Evolutionary conservation across 768 basidiomycete genomes (phyloP).

Genomic region (Hypholoma fasciculare): DNA sequence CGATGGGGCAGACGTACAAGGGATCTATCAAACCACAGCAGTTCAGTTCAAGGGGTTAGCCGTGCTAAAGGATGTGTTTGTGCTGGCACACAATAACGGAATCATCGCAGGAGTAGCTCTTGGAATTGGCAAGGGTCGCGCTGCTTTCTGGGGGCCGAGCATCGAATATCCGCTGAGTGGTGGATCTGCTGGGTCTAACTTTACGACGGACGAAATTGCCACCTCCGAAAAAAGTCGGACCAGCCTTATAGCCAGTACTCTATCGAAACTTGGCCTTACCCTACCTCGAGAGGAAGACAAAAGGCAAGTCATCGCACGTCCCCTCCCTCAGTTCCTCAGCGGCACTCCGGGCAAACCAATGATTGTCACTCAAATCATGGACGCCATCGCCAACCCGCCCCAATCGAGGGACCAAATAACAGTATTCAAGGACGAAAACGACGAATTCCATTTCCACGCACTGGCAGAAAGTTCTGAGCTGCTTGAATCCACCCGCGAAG

Average conservation of each 20-base stretch:
- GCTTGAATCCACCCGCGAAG: constrained; percentile 27
- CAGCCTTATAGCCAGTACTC: constrained; percentile 29
- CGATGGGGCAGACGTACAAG: constrained; percentile 25
- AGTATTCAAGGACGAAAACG: constrained; percentile 63
- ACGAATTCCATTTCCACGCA: constrained; percentile 66
- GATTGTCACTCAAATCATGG: constrained; percentile 39
- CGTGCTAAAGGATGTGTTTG: constrained; percentile 18
- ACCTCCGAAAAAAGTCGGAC: constrained; percentile 17
- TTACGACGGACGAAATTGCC: constrained; percentile 19
- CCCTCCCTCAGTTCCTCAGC: constrained; percentile 65
- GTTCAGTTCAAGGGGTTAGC: constrained; percentile 31
- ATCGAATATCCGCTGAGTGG: constrained; percentile 54
- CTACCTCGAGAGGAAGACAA: constrained; percentile 40
- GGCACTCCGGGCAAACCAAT: constrained; percentile 41
- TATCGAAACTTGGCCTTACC: constrained; percentile 34
- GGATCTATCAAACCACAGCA: constrained; percentile 26
- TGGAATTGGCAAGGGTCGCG: constrained; percentile 45
- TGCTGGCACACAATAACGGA: constrained; percentile 32
- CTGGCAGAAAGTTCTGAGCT: constrained; percentile 30
- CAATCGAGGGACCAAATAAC: constrained; percentile 26
- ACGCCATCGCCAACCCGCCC: constrained; percentile 32
- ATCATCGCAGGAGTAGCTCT: constrained; percentile 32
- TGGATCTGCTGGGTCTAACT: constrained; percentile 31
- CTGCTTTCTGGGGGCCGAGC: constrained; percentile 56
- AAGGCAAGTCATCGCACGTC: constrained; percentile 27